These are phyloP conservation scores for Elsinoe fawcettii DNA, from an alignment of 2,329 filamentous ascomycete species.

Conservation along the genomic window DNA sequence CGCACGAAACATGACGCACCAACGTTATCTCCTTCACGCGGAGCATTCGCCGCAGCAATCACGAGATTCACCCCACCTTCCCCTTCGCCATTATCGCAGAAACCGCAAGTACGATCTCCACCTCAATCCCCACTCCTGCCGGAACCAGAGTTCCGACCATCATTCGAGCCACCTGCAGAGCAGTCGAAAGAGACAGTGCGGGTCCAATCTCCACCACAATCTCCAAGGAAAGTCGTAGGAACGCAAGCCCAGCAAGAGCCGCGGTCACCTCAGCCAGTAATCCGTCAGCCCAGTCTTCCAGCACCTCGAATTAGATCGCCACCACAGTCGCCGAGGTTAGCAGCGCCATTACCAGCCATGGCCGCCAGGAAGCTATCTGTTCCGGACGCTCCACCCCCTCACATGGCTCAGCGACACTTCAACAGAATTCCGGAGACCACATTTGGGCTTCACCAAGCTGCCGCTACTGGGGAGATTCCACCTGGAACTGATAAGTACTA, in stretches of 20 bases:
- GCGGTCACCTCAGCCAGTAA: background rate
- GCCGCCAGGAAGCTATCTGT: conserved; percentile 7
- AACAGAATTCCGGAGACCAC: conserved; percentile 25
- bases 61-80: conserved; percentile 12
- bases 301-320: background rate
- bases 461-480: conserved; percentile 27
- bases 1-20: background rate
- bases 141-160: background rate
- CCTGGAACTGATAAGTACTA: conserved; percentile 55
- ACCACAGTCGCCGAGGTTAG: conserved; percentile 4
- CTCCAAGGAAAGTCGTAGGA: background rate
- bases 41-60: background rate
- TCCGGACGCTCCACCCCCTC: conserved; percentile 28
- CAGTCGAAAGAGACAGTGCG: background rate
- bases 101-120: conserved; percentile 11
- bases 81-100: conserved; percentile 1
- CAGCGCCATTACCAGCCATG: background rate
- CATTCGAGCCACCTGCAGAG: background rate
- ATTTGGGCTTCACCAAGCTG: conserved; percentile 23
- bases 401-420: conserved; percentile 31
- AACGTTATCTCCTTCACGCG: background rate
- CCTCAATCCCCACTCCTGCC: conserved; percentile 1
- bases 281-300: background rate
- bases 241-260: background rate
- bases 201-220: background rate